Base-by-base conservation (phyloP, 768 basidiomycete species). In the Cytidiella melzeri region DNA sequence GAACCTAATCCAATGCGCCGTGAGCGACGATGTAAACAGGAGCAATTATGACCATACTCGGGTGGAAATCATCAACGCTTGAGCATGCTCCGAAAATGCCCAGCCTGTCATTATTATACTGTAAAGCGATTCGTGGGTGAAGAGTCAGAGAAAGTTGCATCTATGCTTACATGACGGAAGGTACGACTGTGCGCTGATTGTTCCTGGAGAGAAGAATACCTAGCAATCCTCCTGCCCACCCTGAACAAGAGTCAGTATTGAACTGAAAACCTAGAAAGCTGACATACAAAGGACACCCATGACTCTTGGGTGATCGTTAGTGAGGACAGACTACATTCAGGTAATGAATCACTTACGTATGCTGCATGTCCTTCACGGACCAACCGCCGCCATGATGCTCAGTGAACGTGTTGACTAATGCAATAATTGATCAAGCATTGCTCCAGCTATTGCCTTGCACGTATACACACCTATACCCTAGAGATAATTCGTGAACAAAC, bases 331-430 rank as follows among this genome's bases (percentile, higher is more conserved):
- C 28, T 41, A 15, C 40, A 15, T n/a, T n/a, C n/a, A n/a, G n/a
- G n/a, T n/a, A n/a, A n/a, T n/a, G n/a, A n/a, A n/a, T n/a, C 5
- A 73, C 86, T 55, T 61, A 90, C 82, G 90, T 92, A 65, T 95
- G 92, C 59, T 94, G 92, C 88, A 93, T 87, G 64, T 95, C 93
- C 64, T 95, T 93, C 46, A 84, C 85, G 2, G 82, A 86, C 93
- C 93, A 95, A 0, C 58, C 64, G 18, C 74, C 74, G 6, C 89
- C 88, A 43, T 81, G 86, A 62, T 96, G 92, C 60, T 92, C 89
- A 0, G 92, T 94, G 62, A 95, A 94, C 0, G 92, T 94, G 57
- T 96, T 95, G 49, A 96, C 85, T 80, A 57, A 4, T 6, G n/a
- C 44, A 23, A 34, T 9, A 4, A 23, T 7, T 5, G 5, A 4